These are phyloP conservation scores for Kwoniella mangroviensis DNA, from an alignment of 768 basidiomycete genomes.

Conservation along the genomic window DNA sequence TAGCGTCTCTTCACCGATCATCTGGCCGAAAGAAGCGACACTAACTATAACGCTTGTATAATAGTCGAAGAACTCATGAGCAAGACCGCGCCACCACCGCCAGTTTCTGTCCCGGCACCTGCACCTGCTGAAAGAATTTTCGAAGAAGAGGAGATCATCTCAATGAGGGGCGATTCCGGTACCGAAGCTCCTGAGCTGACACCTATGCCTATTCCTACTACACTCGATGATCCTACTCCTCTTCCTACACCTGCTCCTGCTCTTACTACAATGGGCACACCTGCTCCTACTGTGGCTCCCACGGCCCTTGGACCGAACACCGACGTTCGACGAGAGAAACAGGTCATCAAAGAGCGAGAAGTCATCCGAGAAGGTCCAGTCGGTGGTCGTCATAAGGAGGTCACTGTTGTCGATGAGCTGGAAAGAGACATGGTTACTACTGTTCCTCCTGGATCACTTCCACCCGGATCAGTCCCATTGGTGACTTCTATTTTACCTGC, in stretches of 20 bases:
- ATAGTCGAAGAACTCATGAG: slow-evolving; percentile 51
- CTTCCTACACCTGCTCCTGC: slow-evolving; percentile 13
- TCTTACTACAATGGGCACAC: slow-evolving; percentile 17
- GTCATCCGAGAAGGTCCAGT: slow-evolving; percentile 41
- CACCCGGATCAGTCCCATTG: slow-evolving; percentile 3
- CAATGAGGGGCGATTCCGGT: slow-evolving; percentile 4
- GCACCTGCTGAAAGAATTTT: slow-evolving; percentile 14
- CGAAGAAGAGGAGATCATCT: slow-evolving; percentile 24
- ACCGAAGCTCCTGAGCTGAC: slow-evolving; percentile 12
- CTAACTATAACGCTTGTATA: neutral
- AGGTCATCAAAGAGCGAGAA: slow-evolving; percentile 45
- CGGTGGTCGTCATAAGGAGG: slow-evolving; percentile 36
- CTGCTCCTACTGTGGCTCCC: slow-evolving; percentile 11
- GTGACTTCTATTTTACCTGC: slow-evolving; percentile 4
- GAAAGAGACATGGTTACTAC: slow-evolving; percentile 32
- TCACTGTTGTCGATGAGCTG: slow-evolving; percentile 27
- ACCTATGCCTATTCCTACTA: slow-evolving; percentile 15
- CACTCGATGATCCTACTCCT: slow-evolving; percentile 3
- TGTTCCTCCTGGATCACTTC: slow-evolving; percentile 23
- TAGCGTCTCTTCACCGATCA: too few relatives aligned
- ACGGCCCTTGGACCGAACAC: slow-evolving; percentile 29
- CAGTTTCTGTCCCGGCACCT: neutral
- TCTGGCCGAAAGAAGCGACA: neutral
- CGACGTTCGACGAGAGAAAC: slow-evolving; percentile 47
- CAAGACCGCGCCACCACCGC: slow-evolving; percentile 24